Evolutionary conservation across 495 filamentous ascomycete genomes (phyloP).

Genomic region (Gamarada debralockiae): DNA sequence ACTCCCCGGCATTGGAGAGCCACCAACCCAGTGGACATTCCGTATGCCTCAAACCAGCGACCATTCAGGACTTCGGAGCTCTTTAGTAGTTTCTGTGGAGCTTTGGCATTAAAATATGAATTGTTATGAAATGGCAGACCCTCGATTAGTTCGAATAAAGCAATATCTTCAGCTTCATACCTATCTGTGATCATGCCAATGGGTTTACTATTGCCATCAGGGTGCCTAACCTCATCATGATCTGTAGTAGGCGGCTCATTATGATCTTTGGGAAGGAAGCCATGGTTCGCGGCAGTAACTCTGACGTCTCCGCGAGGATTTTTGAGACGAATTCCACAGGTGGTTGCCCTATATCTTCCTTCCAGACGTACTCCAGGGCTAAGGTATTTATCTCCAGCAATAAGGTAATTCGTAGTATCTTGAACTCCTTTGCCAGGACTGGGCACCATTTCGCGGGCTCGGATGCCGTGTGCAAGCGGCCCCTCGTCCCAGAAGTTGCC

Average conservation of each 20-base stretch:
- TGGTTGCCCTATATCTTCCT: not conserved
- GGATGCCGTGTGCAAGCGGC: constrained; percentile 1
- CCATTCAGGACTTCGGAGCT: constrained; percentile 2
- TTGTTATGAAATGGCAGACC: not conserved
- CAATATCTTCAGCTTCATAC: constrained; percentile 4
- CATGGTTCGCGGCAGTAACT: not conserved
- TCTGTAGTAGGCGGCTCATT: not conserved
- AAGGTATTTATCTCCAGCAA: constrained; percentile 1
- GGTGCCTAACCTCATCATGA: not conserved
- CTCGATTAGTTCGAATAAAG: not conserved
- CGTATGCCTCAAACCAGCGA: constrained; percentile 2
- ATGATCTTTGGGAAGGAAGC: not conserved
- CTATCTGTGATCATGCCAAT: constrained; percentile 1
- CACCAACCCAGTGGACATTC: constrained; percentile 6
- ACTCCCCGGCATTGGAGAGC: not conserved
- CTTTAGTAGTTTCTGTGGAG: constrained; percentile 2
- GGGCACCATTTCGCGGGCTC: constrained; percentile 1
- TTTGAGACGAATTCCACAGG: constrained; percentile 3
- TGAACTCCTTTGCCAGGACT: not conserved
- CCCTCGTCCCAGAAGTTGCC: constrained; percentile 1
- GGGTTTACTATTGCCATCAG: not conserved
- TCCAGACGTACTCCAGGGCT: constrained; percentile 1
- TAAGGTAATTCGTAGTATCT: constrained; percentile 5
- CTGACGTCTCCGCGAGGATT: not conserved
- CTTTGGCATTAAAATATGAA: not conserved